A percentile compares a stretch with the other conserved stretches of the same genome.
Conservation (phyloP, 192 early-diverging fungal genomes). For the Backusella parvicylindrica region DNA sequence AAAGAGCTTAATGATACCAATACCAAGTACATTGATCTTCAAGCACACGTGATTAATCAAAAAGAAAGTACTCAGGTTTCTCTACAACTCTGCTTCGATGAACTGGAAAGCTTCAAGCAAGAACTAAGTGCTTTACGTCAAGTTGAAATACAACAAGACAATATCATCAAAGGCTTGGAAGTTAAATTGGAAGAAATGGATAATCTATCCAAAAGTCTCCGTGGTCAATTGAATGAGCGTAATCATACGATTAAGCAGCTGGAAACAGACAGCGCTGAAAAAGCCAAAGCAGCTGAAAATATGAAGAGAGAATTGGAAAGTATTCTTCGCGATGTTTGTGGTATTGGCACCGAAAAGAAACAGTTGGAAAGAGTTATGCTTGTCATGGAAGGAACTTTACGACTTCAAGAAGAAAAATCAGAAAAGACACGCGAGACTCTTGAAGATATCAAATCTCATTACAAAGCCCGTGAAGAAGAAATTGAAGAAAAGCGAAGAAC, state of each 20-base stretch:
- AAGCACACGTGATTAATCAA: conserved; percentile 20
- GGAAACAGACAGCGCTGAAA: conserved; percentile 9
- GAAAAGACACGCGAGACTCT: conserved; percentile 16
- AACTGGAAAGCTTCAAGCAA: conserved; percentile 27
- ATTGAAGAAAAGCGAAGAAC: conserved; percentile 24
- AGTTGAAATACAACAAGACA: conserved; percentile 36
- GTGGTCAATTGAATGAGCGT: conserved; percentile 17
- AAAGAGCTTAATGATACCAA: not conserved
- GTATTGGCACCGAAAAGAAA: conserved; percentile 24
- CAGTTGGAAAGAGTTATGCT: conserved; percentile 26
- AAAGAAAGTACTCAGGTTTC: conserved; percentile 28
- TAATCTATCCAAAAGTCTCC: conserved; percentile 2
- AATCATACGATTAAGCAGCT: conserved; percentile 11
- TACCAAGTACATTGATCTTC: not conserved
- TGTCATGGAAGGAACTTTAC: conserved; percentile 22
- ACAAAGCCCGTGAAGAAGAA: conserved; percentile 25
- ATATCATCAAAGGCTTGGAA: conserved; percentile 24
- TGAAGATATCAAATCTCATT: conserved; percentile 25
- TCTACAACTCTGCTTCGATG: conserved; percentile 17
- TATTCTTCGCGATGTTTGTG: conserved; percentile 19
- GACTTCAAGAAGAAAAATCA: conserved; percentile 22
- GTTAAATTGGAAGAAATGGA: conserved; percentile 31
- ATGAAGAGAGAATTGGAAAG: conserved; percentile 17
- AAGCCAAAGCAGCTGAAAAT: conserved; percentile 2
- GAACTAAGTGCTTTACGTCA: conserved; percentile 22